Percentiles rank a stretch among this genome's conserved stretches.
Conservation (phyloP, 2,329 filamentous ascomycete species). For the Paraphaeosphaeria sporulosa region DNA sequence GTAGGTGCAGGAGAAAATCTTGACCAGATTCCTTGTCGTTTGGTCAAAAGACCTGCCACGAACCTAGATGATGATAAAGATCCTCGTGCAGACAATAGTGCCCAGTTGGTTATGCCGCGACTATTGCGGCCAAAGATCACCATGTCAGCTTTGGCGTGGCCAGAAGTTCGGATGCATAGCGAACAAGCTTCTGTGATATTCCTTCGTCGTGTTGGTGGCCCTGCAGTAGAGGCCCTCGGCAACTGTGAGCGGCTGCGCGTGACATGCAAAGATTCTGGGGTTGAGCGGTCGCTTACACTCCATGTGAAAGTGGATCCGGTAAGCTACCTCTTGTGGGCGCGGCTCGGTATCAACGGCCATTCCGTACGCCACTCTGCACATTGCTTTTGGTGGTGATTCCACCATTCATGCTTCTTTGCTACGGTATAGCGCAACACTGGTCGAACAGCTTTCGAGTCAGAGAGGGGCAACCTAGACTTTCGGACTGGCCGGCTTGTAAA, state of each 20-base stretch:
- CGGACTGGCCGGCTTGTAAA: slow-evolving; percentile 10
- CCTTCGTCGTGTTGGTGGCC: not conserved
- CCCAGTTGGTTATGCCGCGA: not conserved
- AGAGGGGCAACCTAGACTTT: not conserved
- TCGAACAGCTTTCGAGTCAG: not conserved
- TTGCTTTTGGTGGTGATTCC: not conserved
- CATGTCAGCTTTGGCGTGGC: not conserved
- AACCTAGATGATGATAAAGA: not conserved
- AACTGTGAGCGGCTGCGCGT: slow-evolving; percentile 15
- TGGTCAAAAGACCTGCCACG: not conserved
- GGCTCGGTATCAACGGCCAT: not conserved
- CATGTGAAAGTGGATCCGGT: not conserved
- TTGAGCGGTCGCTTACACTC: not conserved
- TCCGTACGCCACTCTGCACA: not conserved
- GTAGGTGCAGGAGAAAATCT: not conserved
- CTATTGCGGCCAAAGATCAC: not conserved
- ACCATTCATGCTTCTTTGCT: not conserved
- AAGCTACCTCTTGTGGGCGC: not conserved
- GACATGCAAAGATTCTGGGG: slow-evolving; percentile 10
- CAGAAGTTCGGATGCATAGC: not conserved
- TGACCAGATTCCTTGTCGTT: not conserved
- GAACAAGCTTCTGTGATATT: not conserved
- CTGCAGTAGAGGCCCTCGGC: slow-evolving; percentile 7
- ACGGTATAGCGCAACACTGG: not conserved
- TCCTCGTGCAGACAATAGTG: not conserved